Evolutionary conservation across 2,329 filamentous ascomycete genomes (phyloP), one percentile per base, ranked within the genome.

Genomic region (Penicillium sp.): DNA sequence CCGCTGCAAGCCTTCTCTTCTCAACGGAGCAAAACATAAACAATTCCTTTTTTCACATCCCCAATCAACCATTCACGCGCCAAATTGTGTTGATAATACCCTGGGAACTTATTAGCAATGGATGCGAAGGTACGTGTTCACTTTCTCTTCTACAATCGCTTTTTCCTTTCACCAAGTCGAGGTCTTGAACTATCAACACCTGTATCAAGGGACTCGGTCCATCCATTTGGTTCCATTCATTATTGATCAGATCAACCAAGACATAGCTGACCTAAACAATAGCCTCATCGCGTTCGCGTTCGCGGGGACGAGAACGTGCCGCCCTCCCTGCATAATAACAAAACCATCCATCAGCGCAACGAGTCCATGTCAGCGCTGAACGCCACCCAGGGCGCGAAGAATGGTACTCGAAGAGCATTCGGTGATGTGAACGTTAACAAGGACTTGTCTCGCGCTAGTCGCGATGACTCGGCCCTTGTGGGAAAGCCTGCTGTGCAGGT

Each of bases 351-450:
- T 66, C 87, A 91, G 66, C 88, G 89, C 60, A 88, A 91, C 77
- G 96, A 96, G 75, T 95, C 92, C 8, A 86, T 82, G 31, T 85
- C 73, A 73, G 88, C 75, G 75, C 82, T 81, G 63, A 89, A 76
- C 66, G 78, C 69, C 63, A 67, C 81, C 57, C 77, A 81, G 58
- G 81, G 77, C 55, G 81, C 87, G 61, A 90, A 87, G 73, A 81
- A 81, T 51, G 81, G 84, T 54, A 80, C 86, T 53, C 94, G 92
- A 78, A 86, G 92, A 63, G 86, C 86, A 12, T 92, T 95, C 73
- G 89, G 85, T 48, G 92, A 96, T 71, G 83, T 94, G 58, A 94
- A 89, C 79, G 93, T 92, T 68, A 86, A 79, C 40, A 74, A 69
- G 33, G 76, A 75, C 58, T 58, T 67, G 29, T 56, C 71, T 29